Conservation (phyloP, 2,329 filamentous ascomycete genomes). For the Hirsutella minnesotensis region DNA sequence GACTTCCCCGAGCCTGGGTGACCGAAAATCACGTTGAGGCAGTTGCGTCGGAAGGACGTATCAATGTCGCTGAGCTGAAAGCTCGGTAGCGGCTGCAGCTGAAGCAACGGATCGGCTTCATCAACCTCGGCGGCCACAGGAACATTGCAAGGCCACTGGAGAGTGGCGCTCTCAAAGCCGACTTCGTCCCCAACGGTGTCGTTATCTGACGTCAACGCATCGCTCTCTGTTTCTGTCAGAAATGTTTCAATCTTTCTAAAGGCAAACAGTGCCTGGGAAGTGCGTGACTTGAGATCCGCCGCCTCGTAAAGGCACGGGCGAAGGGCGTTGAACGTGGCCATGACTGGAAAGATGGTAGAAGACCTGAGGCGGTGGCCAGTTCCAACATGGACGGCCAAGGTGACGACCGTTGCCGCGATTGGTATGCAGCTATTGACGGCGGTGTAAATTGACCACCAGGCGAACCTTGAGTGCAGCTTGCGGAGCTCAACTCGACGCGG, state of each 20-base stretch:
- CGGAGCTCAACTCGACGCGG: conserved; percentile 48
- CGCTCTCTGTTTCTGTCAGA: not conserved
- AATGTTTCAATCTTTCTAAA: not conserved
- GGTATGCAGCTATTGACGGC: not conserved
- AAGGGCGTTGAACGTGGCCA: not conserved
- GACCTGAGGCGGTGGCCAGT: not conserved
- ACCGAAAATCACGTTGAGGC: conserved; percentile 56
- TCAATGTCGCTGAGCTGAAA: conserved; percentile 53
- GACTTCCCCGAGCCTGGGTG: conserved; percentile 62
- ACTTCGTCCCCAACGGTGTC: not conserved
- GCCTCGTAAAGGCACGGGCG: not conserved
- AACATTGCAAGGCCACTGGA: not conserved
- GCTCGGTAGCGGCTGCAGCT: conserved; percentile 19
- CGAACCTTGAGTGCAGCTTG: conserved; percentile 49
- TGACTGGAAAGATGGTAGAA: not conserved
- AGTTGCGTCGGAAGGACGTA: conserved; percentile 48
- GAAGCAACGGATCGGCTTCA: not conserved
- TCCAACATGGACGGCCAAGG: conserved; percentile 1
- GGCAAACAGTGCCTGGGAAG: not conserved
- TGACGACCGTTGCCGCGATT: not conserved
- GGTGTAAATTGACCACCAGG: conserved; percentile 8
- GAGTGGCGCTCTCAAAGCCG: conserved; percentile 1
- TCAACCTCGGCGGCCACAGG: conserved; percentile 32
- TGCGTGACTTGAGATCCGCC: not conserved
- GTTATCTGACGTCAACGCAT: not conserved